Evolutionary conservation across 108 stramenopile genomes (phyloP), one percentile per base, ranked within the genome.

Genomic region (Tribonema minus): DNA sequence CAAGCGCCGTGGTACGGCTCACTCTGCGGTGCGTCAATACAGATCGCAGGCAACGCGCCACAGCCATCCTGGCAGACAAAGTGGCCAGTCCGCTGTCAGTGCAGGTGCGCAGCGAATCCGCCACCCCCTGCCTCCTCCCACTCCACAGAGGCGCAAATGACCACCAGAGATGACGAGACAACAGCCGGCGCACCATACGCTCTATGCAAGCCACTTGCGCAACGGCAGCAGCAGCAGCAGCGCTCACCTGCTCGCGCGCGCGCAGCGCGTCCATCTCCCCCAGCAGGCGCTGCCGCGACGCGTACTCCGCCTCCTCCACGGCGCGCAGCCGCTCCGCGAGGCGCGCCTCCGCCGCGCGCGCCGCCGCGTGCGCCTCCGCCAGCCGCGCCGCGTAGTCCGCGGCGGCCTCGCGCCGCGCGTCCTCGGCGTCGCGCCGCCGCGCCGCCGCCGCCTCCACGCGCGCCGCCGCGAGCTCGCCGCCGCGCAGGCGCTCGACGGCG

Each of bases 371-470:
- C 76, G 65, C 28, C 46, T 54, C 15, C 20, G 46, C 46, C 20
- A 54, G 46, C 9, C 46, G 46, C 15, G 46, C 46, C 9, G 46
- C 46, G 46, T 54, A 54, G 46, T 54, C 46, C 9, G 46, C 46
- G 20, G 46, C 46, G 15, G 20, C 15, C 67, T 78, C 76, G 25
- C 37, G 64, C 39, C 76, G 29, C 67, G 27, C n/a, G 20, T 37
- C 67, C n/a, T 78, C 76, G 26, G 36, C 32, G n/a, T 78, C 76
- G 32, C 76, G 23, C 46, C 76, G 76, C 37, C 59, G 76, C 65
- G 64, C 31, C 3, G 64, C 26, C 15, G 40, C 15, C 73, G 65
- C 65, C 73, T 74, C 59, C 61, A 74, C 25, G n/a, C 73, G 38
- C 9, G 41, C 36, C 6, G 73, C 64, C 7, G 63, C 32, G 25